Percentiles rank a stretch among this genome's conserved stretches.
phyloP scores from a whole-genome alignment of 345 rosid species.

The Rhizophora apiculata region DNA sequence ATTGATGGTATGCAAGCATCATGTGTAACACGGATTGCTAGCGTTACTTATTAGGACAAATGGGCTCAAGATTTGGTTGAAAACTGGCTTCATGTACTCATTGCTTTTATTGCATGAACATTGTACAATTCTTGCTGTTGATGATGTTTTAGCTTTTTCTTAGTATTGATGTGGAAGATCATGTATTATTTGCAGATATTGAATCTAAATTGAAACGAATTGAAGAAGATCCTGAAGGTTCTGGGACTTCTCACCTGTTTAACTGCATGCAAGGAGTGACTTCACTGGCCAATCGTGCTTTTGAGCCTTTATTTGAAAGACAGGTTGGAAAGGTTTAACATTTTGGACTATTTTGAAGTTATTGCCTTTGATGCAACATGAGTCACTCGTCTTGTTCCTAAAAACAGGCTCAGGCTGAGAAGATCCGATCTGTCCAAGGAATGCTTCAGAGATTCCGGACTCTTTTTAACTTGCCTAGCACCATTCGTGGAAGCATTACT shows the following conservation, averaged over 20 bases:
- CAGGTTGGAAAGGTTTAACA: conserved; percentile 53
- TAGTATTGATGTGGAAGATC: conserved; percentile 24
- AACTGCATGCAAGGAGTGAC: conserved; percentile 81
- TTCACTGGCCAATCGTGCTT: conserved; percentile 75
- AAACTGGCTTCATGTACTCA: conserved; percentile 10
- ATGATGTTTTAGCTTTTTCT: neutral
- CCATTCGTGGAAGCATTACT: conserved; percentile 83
- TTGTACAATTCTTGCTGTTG: neutral
- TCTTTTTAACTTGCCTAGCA: conserved; percentile 90
- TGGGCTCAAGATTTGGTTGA: conserved; percentile 9
- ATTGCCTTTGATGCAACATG: neutral
- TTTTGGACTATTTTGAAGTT: conserved; percentile 9
- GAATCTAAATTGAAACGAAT: conserved; percentile 91
- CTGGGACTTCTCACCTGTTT: conserved; percentile 78
- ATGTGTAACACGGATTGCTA: conserved; percentile 10
- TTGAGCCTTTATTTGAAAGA: conserved; percentile 95
- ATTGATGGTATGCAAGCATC: conserved; percentile 74
- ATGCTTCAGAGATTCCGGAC: conserved; percentile 98
- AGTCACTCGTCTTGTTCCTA: conserved; percentile 15
- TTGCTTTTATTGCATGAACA: conserved; percentile 5
- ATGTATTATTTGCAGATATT: conserved; percentile 50
- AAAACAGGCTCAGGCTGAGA: conserved; percentile 92
- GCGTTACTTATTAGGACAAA: conserved; percentile 7
- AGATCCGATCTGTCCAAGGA: conserved; percentile 97
- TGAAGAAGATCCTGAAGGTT: conserved; percentile 95